Evolutionary conservation across 1,284 basidiomycete genomes (phyloP), one percentile per base, ranked within the genome.

Genomic region (Macrocystidia cucumis): DNA sequence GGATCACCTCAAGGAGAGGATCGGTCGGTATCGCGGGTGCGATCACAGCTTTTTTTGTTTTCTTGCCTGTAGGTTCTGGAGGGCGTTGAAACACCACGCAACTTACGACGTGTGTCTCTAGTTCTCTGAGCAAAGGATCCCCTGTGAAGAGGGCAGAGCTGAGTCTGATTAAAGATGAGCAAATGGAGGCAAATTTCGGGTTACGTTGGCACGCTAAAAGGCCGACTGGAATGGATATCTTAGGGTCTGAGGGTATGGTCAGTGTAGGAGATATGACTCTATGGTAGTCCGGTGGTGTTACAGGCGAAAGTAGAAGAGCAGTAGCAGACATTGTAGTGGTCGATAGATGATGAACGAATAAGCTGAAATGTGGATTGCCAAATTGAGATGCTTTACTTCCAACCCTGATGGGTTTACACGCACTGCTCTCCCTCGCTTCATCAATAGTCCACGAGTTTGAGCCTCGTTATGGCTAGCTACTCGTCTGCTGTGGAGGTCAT

Each of bases 171-270:
- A 38, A 23, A 18, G n/a, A 26, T 29, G 11, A 25, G 30, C 12
- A 18, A 41, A 30, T 35, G 37, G 35, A 32, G 30, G 34, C 24
- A 31, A 38, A 16, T 37, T 41, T 23, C 28, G 29, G 38, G 55
- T 63, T 54, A 80, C 80, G 75, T 65, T 84, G 80, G 52, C 81
- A 85, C 24, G 81, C 72, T 26, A 85, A 60, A 12, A 85, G 63
- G 34, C 82, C 81, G 27, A 85, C 80, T 24, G 81, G 82, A 27
- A 83, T 68, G 9, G 78, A 55, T 4, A 61, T 42, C 14, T 56
- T 49, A 7, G 65, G 55, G 34, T 77, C 67, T 12, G 62, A 56
- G n/a, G 78, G 70, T 34, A 83, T 55, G 13, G 38, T 52, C 9
- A 83, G 58, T 6, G 70, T 70, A 4, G 69, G 60, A 3, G 78